Conservation (phyloP, 148 eudicot genomes). For the Silene latifolia region DNA sequence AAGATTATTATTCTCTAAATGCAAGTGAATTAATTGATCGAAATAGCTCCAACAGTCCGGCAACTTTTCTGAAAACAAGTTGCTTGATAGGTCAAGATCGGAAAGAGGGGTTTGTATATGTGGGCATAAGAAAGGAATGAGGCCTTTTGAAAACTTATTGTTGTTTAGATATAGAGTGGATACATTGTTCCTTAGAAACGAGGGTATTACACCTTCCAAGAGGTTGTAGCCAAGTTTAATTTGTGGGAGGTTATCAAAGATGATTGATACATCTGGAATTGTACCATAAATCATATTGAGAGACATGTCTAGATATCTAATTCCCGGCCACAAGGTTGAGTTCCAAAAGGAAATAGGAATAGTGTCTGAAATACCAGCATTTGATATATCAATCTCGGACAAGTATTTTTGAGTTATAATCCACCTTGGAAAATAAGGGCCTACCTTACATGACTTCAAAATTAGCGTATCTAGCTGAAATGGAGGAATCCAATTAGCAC, state of each 20-base stretch:
- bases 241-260: neutral
- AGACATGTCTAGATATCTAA: neutral
- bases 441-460: slow-evolving; percentile 16
- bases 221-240: neutral
- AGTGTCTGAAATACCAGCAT: slow-evolving; percentile 5
- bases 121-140: neutral
- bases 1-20: slow-evolving; percentile 4
- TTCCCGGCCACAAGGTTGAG: neutral
- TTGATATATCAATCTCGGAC: neutral
- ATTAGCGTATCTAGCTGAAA: neutral
- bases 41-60: slow-evolving; percentile 19
- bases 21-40: neutral
- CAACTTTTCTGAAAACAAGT: slow-evolving; percentile 15
- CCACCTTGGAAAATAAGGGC: slow-evolving; percentile 28
- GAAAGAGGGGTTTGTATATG: neutral
- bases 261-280: neutral
- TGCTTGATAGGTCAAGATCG: slow-evolving; percentile 19
- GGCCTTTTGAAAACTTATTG: neutral
- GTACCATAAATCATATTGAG: neutral
- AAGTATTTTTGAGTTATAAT: slow-evolving; percentile 5
- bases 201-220: neutral
- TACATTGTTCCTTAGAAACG: neutral
- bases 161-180: neutral
- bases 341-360: slow-evolving; percentile 12
- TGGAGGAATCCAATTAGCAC: slow-evolving; percentile 20